These are phyloP conservation scores for Aspergillaceae sp. DNA, from an alignment of 2,329 filamentous ascomycete species.

Conservation along the genomic window DNA sequence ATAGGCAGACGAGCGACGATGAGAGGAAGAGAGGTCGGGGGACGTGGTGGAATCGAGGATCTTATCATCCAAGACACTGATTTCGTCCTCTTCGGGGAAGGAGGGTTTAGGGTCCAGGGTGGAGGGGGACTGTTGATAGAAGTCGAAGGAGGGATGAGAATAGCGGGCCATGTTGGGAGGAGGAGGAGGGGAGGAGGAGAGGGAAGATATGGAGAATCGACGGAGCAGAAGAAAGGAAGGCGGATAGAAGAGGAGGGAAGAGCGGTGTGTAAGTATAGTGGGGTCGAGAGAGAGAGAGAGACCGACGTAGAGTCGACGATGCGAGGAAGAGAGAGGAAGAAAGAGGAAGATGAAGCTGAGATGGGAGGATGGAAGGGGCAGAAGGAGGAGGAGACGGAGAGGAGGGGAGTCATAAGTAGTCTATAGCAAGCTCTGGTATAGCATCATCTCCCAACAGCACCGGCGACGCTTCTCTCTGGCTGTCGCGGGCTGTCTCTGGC, in stretches of 20 bases:
- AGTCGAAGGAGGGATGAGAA: slow-evolving; percentile 35
- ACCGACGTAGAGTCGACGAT: too few relatives aligned
- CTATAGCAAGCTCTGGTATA: not conserved
- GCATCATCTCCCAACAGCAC: too few relatives aligned
- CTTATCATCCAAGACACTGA: slow-evolving; percentile 43
- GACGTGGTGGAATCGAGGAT: slow-evolving; percentile 43
- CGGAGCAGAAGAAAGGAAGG: too few relatives aligned
- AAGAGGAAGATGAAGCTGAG: too few relatives aligned
- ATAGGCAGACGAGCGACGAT: slow-evolving; percentile 22
- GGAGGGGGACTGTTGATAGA: slow-evolving; percentile 37
- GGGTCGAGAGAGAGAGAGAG: too few relatives aligned
- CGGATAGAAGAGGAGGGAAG: slow-evolving; percentile 1
- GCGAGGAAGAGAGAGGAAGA: slow-evolving; percentile 4
- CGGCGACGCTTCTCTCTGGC: too few relatives aligned
- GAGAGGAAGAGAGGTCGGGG: slow-evolving; percentile 36
- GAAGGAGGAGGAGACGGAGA: not conserved
- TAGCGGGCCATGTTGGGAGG: slow-evolving; percentile 33
- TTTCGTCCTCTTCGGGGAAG: slow-evolving; percentile 43
- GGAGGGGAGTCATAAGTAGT: slow-evolving; percentile 1
- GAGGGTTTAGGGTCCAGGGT: slow-evolving; percentile 34
- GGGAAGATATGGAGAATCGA: not conserved
- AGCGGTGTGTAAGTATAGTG: slow-evolving; percentile 5
- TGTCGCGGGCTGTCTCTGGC: too few relatives aligned
- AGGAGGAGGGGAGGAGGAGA: slow-evolving; percentile 1
- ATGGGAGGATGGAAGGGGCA: not conserved